Evolutionary conservation across 1,284 basidiomycete genomes (phyloP), one percentile per base, ranked within the genome.

Genomic region (Naganishia cerealis): DNA sequence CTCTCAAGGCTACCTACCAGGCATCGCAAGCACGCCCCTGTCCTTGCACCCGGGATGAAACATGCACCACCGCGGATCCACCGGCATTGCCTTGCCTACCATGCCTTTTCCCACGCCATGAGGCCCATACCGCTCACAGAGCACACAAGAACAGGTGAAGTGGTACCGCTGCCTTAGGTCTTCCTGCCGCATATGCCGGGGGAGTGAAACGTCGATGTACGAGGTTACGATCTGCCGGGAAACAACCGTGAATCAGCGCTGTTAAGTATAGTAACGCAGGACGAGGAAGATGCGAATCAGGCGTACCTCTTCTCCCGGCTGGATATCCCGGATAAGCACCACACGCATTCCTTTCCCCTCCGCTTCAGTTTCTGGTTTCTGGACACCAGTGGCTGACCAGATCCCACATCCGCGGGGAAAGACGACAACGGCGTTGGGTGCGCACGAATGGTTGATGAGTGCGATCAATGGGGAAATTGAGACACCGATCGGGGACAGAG

Each of bases 391-490:
- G 4, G n/a, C n/a, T 9, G 24, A 8, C 4, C 46, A 2, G 21
- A 7, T n/a, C 7, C 21, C n/a, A 13, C 71, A 73, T 0, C 79
- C 80, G 4, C 73, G 72, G 46, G 94, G 93, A 76, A 94, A 97
- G 0, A 97, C 91, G 36, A 94, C 85, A 33, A 89, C 91, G 0
- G 90, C 91, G 73, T 96, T 95, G 0, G 94, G 94, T 26, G 86
- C 84, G 75, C 94, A 98, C 0, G 92, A 91, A 76, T 98, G 94
- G 74, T 97, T 98, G 72, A 90, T 85, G 39, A 97, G 83, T 0
- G 94, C 92, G 12, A 88, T 82, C 0, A 86, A 73, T 0, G 93
- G 92, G 0, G 90, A 90, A 33, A 94, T 84, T 38, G 88, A 86
- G 1, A 89, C 87, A 16, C 94, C 94, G 53, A 97, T 83, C 0